Evolutionary conservation across 805 yeast species (phyloP).

Genomic region (Clavispora phyllophila): DNA sequence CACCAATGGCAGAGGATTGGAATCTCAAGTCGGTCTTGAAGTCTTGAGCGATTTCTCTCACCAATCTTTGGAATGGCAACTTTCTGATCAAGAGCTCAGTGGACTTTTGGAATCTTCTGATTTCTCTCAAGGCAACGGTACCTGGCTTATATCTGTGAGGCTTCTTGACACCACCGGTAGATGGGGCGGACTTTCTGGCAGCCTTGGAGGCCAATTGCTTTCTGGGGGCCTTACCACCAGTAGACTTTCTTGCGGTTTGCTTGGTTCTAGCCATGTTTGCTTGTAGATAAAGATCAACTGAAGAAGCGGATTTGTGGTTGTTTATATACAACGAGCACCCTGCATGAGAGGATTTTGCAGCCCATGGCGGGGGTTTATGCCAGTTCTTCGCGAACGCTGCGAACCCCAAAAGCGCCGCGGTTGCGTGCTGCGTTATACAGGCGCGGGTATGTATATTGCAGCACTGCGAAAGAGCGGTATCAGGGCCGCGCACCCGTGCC

Average conservation of each 20-base stretch:
- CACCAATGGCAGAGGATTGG: conserved; percentile 97
- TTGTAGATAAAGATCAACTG: background rate
- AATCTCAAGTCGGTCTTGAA: conserved; percentile 91
- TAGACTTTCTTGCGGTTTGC: conserved; percentile 91
- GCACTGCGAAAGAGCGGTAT: conserved; percentile 9
- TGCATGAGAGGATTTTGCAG: background rate
- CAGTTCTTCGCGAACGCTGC: too few species aligned
- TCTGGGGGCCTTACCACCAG: conserved; percentile 97
- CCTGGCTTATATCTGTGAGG: conserved; percentile 98
- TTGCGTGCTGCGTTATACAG: conserved; percentile 10
- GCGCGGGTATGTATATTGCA: conserved; percentile 4
- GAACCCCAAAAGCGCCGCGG: background rate
- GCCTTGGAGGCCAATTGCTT: conserved; percentile 89
- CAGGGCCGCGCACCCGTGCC: conserved; percentile 3
- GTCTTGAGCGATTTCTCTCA: conserved; percentile 93
- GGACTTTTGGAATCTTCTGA: conserved; percentile 95
- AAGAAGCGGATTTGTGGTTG: conserved; percentile 1
- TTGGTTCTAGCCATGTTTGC: conserved; percentile 83
- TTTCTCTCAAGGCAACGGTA: conserved; percentile 94
- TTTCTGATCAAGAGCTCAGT: conserved; percentile 94
- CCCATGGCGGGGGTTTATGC: background rate
- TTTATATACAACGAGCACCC: conserved; percentile 7
- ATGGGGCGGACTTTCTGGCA: conserved; percentile 90
- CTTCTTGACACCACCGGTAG: conserved; percentile 89
- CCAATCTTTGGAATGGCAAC: conserved; percentile 95